These are phyloP conservation scores for Pezicula rhizophila DNA, from an alignment of 2,329 filamentous ascomycete genomes.

Conservation along the genomic window DNA sequence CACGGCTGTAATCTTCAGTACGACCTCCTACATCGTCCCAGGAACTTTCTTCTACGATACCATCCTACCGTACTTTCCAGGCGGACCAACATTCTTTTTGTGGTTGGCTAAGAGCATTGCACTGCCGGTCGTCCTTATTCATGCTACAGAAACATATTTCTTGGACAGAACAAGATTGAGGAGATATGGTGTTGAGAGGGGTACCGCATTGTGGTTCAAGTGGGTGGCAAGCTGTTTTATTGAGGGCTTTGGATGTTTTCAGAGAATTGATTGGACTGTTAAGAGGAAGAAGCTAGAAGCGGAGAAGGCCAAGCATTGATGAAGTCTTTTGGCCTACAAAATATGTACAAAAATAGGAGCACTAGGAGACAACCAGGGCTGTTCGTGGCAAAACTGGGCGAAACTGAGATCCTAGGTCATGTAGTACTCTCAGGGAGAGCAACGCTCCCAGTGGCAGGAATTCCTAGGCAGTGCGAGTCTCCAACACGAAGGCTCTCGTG, in stretches of 20 bases:
- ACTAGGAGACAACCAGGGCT: too few relatives aligned
- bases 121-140: constrained; percentile 54
- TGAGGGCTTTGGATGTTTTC: constrained; percentile 46
- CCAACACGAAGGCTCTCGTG: too few relatives aligned
- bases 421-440: too few relatives aligned
- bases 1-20: constrained; percentile 46
- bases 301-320: constrained; percentile 36
- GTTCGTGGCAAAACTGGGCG: too few relatives aligned
- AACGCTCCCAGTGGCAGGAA: too few relatives aligned
- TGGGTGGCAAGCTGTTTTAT: constrained; percentile 49
- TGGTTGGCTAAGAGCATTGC: constrained; percentile 55
- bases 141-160: constrained; percentile 55
- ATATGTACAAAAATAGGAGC: too few relatives aligned
- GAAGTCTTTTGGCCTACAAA: too few relatives aligned
- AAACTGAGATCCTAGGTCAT: too few relatives aligned
- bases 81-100: constrained; percentile 51
- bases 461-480: too few relatives aligned
- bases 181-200: constrained; percentile 41
- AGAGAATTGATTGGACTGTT: constrained; percentile 45
- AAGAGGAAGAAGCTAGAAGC: constrained; percentile 35
- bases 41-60: constrained; percentile 44
- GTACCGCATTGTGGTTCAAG: constrained; percentile 41
- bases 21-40: constrained; percentile 44
- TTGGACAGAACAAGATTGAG: constrained; percentile 42
- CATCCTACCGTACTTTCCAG: constrained; percentile 46